Evolutionary conservation across 768 basidiomycete genomes (phyloP).

Genomic region (Suillus americanus): DNA sequence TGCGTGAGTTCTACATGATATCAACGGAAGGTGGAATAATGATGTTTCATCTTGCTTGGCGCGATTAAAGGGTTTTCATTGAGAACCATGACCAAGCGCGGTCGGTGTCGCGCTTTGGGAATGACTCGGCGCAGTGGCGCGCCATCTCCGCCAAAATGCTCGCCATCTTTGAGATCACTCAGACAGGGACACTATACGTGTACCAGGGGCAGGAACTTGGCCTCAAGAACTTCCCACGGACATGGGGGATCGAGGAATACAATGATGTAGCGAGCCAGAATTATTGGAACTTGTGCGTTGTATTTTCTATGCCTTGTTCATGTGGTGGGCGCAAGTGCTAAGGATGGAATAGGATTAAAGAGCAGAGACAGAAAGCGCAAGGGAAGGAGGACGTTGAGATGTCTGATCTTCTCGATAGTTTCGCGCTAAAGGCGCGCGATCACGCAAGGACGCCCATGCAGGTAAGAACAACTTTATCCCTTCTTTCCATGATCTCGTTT

Average conservation of each 20-base stretch:
- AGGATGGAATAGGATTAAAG: conserved; percentile 34
- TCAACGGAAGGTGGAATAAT: background rate
- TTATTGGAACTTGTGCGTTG: conserved; percentile 52
- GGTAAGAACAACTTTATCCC: conserved; percentile 30
- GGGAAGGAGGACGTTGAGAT: conserved; percentile 51
- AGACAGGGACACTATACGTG: conserved; percentile 67
- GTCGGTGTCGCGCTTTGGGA: conserved; percentile 63
- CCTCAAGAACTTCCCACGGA: conserved; percentile 57
- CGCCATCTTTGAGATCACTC: conserved; percentile 57
- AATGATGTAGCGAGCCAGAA: conserved; percentile 66
- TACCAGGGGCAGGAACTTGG: conserved; percentile 80
- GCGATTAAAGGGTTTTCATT: conserved; percentile 49
- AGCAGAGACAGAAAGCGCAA: conserved; percentile 32
- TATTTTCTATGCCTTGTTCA: too few species aligned
- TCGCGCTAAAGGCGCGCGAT: conserved; percentile 67
- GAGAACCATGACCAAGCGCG: conserved; percentile 74
- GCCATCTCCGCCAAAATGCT: conserved; percentile 62
- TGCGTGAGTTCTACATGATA: conserved; percentile 38
- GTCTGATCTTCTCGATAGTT: conserved; percentile 55
- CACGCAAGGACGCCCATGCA: conserved; percentile 73
- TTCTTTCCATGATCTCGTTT: background rate
- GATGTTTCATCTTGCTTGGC: background rate
- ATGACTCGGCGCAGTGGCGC: conserved; percentile 58
- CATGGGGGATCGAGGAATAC: conserved; percentile 73
- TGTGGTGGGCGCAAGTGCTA: conserved; percentile 1